phyloP scores from a whole-genome alignment of 2,329 filamentous ascomycete species.

The Aspergillus terreus region DNA sequence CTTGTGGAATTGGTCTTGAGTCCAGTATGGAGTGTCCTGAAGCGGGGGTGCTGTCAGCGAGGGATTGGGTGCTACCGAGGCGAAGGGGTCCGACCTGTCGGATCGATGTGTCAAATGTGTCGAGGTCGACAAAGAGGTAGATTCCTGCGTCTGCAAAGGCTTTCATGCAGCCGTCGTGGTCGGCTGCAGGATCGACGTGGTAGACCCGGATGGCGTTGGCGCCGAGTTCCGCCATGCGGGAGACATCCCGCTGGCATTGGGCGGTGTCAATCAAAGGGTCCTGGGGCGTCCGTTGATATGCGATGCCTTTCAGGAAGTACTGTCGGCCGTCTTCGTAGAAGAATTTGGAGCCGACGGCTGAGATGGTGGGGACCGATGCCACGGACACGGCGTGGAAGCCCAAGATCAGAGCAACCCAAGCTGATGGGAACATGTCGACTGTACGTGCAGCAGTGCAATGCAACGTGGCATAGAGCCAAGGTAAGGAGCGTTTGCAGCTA shows the following conservation, averaged over 20 bases:
- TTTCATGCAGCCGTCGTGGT: conserved; percentile 78
- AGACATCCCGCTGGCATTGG: conserved; percentile 73
- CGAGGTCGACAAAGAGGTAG: conserved; percentile 80
- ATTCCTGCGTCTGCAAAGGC: conserved; percentile 76
- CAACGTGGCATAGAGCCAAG: too few species aligned
- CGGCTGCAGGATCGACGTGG: conserved; percentile 68
- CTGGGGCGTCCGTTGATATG: conserved; percentile 63
- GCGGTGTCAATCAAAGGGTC: conserved; percentile 73
- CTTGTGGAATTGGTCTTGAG: conserved; percentile 62
- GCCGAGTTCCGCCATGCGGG: conserved; percentile 74
- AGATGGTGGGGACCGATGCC: conserved; percentile 52
- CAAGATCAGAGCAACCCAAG: neutral
- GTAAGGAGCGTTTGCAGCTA: too few species aligned
- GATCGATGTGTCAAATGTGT: conserved; percentile 46
- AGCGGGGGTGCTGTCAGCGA: neutral
- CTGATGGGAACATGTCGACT: too few species aligned
- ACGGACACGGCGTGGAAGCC: conserved; percentile 7
- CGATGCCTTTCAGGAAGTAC: conserved; percentile 80
- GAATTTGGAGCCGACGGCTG: conserved; percentile 74
- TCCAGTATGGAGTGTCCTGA: conserved; percentile 65
- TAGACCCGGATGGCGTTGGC: conserved; percentile 85
- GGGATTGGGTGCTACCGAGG: neutral
- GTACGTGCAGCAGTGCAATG: too few species aligned
- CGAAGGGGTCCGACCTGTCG: conserved; percentile 30
- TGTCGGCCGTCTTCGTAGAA: conserved; percentile 77